These are phyloP conservation scores for Coniochaeta prunicola DNA, from an alignment of 2,329 filamentous ascomycete genomes.

Conservation along the genomic window DNA sequence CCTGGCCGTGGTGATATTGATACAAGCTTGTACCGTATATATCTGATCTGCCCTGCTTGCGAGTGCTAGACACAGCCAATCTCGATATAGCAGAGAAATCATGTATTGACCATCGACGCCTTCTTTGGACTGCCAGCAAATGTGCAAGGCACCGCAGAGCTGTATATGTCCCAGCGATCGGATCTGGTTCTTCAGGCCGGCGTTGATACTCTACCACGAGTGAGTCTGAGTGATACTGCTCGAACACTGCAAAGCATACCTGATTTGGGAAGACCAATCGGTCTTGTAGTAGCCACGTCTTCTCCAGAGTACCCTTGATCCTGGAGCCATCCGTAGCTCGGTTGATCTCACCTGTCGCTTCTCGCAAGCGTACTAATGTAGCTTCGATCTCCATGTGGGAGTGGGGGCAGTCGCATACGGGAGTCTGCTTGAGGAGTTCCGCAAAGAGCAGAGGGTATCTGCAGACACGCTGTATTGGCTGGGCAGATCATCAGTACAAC, in stretches of 20 bases:
- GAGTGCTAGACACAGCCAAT: conserved; percentile 70
- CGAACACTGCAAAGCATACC: conserved; percentile 36
- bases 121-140: conserved; percentile 69
- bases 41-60: conserved; percentile 55
- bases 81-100: conserved; percentile 76
- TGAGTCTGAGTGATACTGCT: conserved; percentile 12
- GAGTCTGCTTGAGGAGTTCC: conserved; percentile 76
- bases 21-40: conserved; percentile 69
- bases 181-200: conserved; percentile 56
- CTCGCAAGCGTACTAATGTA: conserved; percentile 62
- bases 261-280: conserved; percentile 67
- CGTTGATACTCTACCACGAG: conserved; percentile 35
- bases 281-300: conserved; percentile 79
- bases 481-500: conserved; percentile 5
- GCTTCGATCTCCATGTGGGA: conserved; percentile 75
- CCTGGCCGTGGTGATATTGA: conserved; percentile 57
- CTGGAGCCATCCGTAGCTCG: conserved; percentile 70
- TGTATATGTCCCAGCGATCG: conserved; percentile 73
- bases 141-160: conserved; percentile 75
- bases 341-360: conserved; percentile 75
- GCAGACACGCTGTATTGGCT: conserved; percentile 90
- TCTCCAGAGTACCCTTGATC: conserved; percentile 64
- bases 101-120: conserved; percentile 72
- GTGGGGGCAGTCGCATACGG: conserved; percentile 75
- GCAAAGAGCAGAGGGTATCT: conserved; percentile 84